Evolutionary conservation across 176 grass and related monocot genomes (phyloP).

Genomic region (Oryza meridionalis): DNA sequence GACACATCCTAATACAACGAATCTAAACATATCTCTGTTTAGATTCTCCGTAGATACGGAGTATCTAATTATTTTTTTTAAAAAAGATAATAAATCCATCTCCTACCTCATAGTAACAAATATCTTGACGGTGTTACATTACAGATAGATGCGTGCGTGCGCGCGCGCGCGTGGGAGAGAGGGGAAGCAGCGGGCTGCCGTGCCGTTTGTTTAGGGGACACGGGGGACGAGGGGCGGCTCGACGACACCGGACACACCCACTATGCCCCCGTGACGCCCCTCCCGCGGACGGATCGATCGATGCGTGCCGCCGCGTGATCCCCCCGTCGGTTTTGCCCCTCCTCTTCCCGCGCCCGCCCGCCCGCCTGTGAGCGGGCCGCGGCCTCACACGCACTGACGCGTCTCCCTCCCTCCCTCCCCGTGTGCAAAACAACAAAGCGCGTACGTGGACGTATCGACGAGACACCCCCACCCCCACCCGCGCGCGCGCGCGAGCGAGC

Average conservation of each 20-base stretch:
- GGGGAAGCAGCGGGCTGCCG: background rate
- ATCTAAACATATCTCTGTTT: too few relatives aligned
- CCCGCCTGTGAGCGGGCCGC: background rate
- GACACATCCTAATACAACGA: too few relatives aligned
- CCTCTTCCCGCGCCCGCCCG: too few relatives aligned
- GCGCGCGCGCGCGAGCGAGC: background rate
- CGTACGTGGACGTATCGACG: background rate
- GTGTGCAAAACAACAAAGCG: background rate
- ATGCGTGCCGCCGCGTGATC: constrained; percentile 4
- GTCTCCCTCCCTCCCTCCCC: background rate
- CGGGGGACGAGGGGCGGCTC: background rate
- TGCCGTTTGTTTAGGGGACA: constrained; percentile 49
- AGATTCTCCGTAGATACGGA: too few relatives aligned
- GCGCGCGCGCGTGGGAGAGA: too few relatives aligned
- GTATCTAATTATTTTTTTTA: too few relatives aligned
- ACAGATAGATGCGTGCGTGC: too few relatives aligned
- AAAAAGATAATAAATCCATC: too few relatives aligned
- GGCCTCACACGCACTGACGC: background rate
- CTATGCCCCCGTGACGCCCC: constrained; percentile 27
- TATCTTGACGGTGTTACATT: too few relatives aligned
- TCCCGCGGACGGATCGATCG: constrained; percentile 26
- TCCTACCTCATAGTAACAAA: too few relatives aligned
- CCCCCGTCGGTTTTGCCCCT: background rate
- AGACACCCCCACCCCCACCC: background rate
- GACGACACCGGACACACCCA: background rate